A percentile compares a stretch with the other conserved stretches of the same genome.
Evolutionary conservation across 352 stramenopile species (phyloP).

Genomic region (Globisporangium spinosum): DNA sequence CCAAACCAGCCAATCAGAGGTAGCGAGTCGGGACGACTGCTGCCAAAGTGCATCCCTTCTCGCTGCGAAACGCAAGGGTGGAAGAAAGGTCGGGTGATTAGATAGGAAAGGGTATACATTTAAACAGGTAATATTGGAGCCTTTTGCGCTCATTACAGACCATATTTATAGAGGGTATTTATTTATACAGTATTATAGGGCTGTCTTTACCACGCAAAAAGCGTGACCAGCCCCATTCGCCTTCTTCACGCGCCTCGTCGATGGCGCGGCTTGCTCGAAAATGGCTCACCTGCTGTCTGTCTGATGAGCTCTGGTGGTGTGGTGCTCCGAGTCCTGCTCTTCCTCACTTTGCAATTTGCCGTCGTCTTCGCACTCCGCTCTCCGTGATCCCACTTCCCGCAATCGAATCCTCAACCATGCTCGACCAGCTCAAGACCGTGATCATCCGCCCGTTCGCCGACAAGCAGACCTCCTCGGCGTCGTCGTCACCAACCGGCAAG

Average conservation of each 20-base stretch:
- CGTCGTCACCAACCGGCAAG: conserved; percentile 2
- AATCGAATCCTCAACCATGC: conserved; percentile 31
- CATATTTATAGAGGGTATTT: neutral
- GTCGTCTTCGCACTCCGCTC: neutral
- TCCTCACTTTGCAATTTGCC: conserved; percentile 43
- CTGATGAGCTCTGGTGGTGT: neutral
- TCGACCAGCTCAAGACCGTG: conserved; percentile 75
- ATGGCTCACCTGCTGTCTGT: conserved; percentile 3
- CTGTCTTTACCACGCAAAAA: neutral
- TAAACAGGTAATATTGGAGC: too few species aligned
- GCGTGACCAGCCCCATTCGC: conserved; percentile 6
- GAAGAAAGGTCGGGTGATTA: neutral
- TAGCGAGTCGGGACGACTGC: conserved; percentile 14
- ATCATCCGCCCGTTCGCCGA: conserved; percentile 32
- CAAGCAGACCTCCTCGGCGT: conserved; percentile 21
- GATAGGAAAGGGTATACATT: neutral
- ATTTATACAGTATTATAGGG: neutral
- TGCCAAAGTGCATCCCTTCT: conserved; percentile 19
- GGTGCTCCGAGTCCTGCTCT: neutral
- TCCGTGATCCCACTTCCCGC: neutral
- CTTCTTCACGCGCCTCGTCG: conserved; percentile 3
- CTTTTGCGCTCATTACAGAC: too few species aligned
- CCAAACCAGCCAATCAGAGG: conserved; percentile 30
- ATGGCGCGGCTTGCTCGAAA: neutral
- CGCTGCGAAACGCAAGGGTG: neutral